Conservation (phyloP, 1,284 basidiomycete species). For the Cerioporus squamosus region DNA sequence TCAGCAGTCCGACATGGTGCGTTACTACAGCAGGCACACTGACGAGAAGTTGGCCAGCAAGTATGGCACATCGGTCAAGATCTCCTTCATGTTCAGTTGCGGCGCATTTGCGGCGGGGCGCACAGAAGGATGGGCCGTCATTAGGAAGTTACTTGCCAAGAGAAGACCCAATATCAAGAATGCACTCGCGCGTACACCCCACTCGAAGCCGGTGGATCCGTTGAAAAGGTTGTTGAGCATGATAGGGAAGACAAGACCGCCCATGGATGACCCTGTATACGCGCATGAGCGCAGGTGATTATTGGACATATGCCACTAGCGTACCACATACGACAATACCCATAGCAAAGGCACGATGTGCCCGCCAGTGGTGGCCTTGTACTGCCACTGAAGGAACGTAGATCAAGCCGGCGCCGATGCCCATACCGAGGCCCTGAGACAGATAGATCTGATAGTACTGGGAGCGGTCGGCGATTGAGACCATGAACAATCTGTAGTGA, state of each 20-base stretch:
- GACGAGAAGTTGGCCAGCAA: too few relatives aligned
- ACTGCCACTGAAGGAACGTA: constrained; percentile 20
- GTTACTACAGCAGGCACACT: too few relatives aligned
- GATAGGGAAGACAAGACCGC: constrained; percentile 54
- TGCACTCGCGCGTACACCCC: background rate
- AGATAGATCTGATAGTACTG: constrained; percentile 34
- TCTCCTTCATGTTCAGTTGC: constrained; percentile 4
- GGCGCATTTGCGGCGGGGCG: background rate
- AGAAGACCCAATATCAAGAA: too few relatives aligned
- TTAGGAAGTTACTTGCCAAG: too few relatives aligned
- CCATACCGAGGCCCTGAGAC: constrained; percentile 43
- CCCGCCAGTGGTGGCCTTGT: constrained; percentile 18
- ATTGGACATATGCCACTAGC: constrained; percentile 4
- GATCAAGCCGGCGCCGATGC: constrained; percentile 46
- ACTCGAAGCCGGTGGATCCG: background rate
- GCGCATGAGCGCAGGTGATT: too few relatives aligned
- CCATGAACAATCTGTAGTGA: constrained; percentile 26
- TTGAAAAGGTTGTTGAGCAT: constrained; percentile 40
- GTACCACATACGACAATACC: constrained; percentile 32
- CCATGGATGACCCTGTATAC: constrained; percentile 35
- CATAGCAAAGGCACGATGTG: constrained; percentile 18
- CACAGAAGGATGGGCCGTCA: too few relatives aligned
- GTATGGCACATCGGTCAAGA: constrained; percentile 24
- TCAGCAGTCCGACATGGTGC: too few relatives aligned
- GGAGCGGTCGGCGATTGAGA: constrained; percentile 25